Conservation (phyloP, 2,329 filamentous ascomycete species). For the Coniochaeta hoffmannii region DNA sequence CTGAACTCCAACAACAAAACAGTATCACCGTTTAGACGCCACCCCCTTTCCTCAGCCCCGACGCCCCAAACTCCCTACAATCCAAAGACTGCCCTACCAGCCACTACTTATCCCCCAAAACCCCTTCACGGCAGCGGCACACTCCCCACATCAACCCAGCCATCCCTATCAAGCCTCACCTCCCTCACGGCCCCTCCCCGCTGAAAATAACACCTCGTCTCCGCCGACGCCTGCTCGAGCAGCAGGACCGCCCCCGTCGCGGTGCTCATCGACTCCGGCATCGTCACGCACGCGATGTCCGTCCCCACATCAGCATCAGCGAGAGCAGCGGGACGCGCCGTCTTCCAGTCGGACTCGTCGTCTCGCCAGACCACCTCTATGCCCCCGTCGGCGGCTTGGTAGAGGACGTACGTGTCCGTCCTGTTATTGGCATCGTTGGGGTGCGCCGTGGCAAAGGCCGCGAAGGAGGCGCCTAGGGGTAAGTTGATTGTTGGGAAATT, state of each 20-base stretch:
- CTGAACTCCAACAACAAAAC: too few species aligned
- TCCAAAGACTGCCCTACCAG: too few species aligned
- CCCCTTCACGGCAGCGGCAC: constrained; percentile 8
- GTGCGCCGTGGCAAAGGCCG: constrained; percentile 9
- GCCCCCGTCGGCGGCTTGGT: constrained; percentile 4
- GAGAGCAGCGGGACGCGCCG: constrained; percentile 4
- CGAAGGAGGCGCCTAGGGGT: constrained; percentile 5
- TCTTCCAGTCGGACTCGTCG: constrained; percentile 6
- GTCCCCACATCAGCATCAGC: constrained; percentile 7
- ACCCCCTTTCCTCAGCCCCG: too few species aligned
- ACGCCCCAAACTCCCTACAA: too few species aligned
- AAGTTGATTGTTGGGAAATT: constrained; percentile 4
- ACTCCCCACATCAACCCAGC: constrained; percentile 6
- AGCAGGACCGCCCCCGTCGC: not conserved
- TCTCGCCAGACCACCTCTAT: constrained; percentile 10
- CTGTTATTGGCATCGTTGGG: constrained; percentile 2
- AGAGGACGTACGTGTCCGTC: constrained; percentile 11
- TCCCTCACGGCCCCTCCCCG: constrained; percentile 8
- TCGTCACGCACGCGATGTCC: constrained; percentile 10
- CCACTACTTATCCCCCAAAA: too few species aligned
- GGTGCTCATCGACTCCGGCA: constrained; percentile 6
- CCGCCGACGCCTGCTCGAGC: constrained; percentile 5
- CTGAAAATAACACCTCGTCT: constrained; percentile 12
- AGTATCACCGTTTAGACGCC: too few species aligned
- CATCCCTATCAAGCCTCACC: constrained; percentile 6